Evolutionary conservation across 2,329 filamentous ascomycete species (phyloP).

Genomic region (Xylariaceae sp.): DNA sequence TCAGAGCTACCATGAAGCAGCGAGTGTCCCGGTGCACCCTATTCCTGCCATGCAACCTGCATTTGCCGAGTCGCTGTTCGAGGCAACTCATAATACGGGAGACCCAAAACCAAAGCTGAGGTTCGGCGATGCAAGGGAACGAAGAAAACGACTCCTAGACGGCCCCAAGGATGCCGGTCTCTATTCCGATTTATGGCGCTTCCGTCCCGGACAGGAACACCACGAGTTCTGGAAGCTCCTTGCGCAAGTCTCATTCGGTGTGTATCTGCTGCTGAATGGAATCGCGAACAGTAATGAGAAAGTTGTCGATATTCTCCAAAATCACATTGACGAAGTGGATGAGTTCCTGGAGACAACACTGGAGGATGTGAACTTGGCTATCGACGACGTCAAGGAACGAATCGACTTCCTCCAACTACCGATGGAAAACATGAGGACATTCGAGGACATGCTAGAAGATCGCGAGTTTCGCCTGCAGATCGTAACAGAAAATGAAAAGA

Average conservation of each 20-base stretch:
- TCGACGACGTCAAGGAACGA: conserved; percentile 72
- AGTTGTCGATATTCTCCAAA: conserved; percentile 82
- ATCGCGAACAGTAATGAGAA: conserved; percentile 85
- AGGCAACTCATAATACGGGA: conserved; percentile 53
- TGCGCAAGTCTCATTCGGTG: conserved; percentile 88
- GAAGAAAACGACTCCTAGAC: conserved; percentile 63
- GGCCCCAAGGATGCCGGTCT: conserved; percentile 63
- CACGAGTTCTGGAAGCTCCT: conserved; percentile 88
- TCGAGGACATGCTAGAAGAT: conserved; percentile 84
- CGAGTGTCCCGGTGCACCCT: conserved; percentile 54
- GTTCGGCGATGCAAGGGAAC: conserved; percentile 52
- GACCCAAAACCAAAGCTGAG: conserved; percentile 48
- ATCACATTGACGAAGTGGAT: conserved; percentile 90
- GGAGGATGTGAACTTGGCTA: conserved; percentile 76
- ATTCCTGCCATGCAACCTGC: conserved; percentile 72
- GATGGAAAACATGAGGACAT: conserved; percentile 73
- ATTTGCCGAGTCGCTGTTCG: conserved; percentile 75
- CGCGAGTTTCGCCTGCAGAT: conserved; percentile 76
- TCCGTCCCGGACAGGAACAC: conserved; percentile 67
- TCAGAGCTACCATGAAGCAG: conserved; percentile 29
- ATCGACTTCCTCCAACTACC: conserved; percentile 77
- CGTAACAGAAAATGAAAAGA: conserved; percentile 80
- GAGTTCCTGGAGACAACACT: conserved; percentile 80
- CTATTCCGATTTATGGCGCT: conserved; percentile 70
- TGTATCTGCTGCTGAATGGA: conserved; percentile 78